phyloP scores from a whole-genome alignment of 164 flowering plant genomes.

The Piper longum region DNA sequence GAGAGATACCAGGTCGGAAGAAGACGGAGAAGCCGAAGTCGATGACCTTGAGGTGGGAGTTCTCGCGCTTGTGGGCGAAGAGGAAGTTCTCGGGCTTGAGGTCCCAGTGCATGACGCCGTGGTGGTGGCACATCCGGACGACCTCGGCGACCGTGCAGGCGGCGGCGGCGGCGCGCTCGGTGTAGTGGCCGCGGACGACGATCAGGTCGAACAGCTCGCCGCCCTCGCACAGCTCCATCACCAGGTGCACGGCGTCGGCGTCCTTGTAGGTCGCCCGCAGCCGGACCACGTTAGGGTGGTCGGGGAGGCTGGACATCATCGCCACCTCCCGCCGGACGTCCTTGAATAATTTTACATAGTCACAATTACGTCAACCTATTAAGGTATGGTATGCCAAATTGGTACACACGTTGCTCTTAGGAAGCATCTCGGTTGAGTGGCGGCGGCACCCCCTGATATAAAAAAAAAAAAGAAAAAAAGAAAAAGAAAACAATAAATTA shows the following conservation, averaged over 20 bases:
- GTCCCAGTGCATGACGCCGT: conserved; percentile 87
- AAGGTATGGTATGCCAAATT: no score
- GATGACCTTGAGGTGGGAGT: conserved; percentile 83
- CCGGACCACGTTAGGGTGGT: no score
- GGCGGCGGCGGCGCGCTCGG: conserved; percentile 75
- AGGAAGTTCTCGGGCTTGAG: conserved; percentile 92
- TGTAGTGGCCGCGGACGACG: conserved; percentile 78
- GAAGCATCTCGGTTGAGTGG: no score
- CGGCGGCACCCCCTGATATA: no score
- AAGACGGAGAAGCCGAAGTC: conserved; percentile 94
- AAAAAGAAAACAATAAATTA: no score
- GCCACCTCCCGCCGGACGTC: no score
- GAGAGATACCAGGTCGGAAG: conserved; percentile 71
- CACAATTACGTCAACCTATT: no score
- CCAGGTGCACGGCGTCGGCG: conserved; percentile 85
- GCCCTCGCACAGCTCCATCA: conserved; percentile 93
- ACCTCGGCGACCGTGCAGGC: conserved; percentile 79
- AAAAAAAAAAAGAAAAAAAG: no score
- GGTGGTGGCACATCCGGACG: conserved; percentile 80
- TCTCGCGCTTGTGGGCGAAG: conserved; percentile 90
- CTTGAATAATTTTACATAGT: no score
- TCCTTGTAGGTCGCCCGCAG: conserved; percentile 83
- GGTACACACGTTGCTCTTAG: no score
- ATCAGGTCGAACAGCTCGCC: conserved; percentile 92
- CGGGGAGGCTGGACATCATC: no score